Evolutionary conservation across 805 yeast species (phyloP), one percentile per base, ranked within the genome.

Genomic region (Saturnispora serradocipensis): DNA sequence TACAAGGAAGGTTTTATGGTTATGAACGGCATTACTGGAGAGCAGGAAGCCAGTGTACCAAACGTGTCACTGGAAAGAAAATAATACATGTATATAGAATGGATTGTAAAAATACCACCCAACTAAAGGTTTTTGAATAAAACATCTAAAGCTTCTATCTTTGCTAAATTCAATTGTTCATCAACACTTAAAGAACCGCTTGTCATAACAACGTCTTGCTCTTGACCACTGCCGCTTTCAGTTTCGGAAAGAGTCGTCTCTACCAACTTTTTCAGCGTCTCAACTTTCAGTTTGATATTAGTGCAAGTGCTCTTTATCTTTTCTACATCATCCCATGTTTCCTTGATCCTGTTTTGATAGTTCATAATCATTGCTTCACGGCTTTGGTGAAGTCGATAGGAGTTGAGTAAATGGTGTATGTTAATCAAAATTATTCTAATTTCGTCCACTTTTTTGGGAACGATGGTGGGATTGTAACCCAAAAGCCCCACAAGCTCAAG

Each of bases 311-410:
- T 59, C 36, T 75, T 73, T 13, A 80, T 75, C 32, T 61, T 59
- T 5, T 61, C 64, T 8, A 84, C 82, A 54, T 60, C 61, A 3
- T 54, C 61, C 18, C 46, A 40, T 34, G 66, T 64, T 22, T 83
- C 84, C 5, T 66, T 61, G 48, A 73, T 72, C 59, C 84, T 85
- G 43, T 75, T 72, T 47, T 78, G 86, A 34, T 91, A 78, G 61
- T 86, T 71, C 73, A 88, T 73, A 43, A 89, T 87, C 56, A 93
- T 72, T 47, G 90, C 83, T 61, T 93, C 99, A 49, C 97, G 74
- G 3, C 96, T 85, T 64, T 93, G 99, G 67, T 93, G 98, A 3
- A 97, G 93, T 54, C 99, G 74, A 67, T 93, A 93, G 49, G 90
- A 89, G 65, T 93, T 93, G 53, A 93, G 70, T 36, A 93, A 70